Conservation (phyloP, 768 basidiomycete species). For the Macrolepiota dolichaula region DNA sequence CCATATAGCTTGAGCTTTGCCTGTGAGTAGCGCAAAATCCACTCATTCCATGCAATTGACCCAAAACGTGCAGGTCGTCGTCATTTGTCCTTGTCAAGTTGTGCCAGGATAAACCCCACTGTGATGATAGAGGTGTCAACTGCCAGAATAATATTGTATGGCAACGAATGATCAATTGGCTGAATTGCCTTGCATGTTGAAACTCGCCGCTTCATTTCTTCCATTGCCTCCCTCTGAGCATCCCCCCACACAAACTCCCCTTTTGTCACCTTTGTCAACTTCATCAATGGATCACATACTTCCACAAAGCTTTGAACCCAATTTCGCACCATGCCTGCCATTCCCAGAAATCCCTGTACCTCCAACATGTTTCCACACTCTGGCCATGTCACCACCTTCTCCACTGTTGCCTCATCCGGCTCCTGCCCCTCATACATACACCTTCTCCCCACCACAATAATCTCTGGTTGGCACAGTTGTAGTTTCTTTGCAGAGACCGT, state of each 20-base stretch:
- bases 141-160: conserved; percentile 22
- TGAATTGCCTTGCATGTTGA: conserved; percentile 20
- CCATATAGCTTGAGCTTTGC: conserved; percentile 35
- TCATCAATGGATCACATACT: neutral
- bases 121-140: conserved; percentile 28
- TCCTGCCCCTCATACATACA: conserved; percentile 23
- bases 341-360: conserved; percentile 23
- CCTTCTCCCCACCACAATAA: conserved; percentile 21
- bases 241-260: too few species aligned
- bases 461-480: conserved; percentile 18
- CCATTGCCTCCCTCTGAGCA: too few species aligned
- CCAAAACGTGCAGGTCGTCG: conserved; percentile 26
- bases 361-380: conserved; percentile 17
- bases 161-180: conserved; percentile 23
- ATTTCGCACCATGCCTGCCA: conserved; percentile 18
- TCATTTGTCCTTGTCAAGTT: conserved; percentile 15
- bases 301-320: conserved; percentile 24
- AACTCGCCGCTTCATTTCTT: too few species aligned
- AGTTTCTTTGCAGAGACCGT: conserved; percentile 30
- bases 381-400: conserved; percentile 23
- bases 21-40: conserved; percentile 27
- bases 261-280: too few species aligned
- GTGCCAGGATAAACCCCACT: conserved; percentile 20
- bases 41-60: conserved; percentile 29
- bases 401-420: conserved; percentile 19